phyloP scores from a whole-genome alignment of 257 asterid species.

The Solanum pennellii region DNA sequence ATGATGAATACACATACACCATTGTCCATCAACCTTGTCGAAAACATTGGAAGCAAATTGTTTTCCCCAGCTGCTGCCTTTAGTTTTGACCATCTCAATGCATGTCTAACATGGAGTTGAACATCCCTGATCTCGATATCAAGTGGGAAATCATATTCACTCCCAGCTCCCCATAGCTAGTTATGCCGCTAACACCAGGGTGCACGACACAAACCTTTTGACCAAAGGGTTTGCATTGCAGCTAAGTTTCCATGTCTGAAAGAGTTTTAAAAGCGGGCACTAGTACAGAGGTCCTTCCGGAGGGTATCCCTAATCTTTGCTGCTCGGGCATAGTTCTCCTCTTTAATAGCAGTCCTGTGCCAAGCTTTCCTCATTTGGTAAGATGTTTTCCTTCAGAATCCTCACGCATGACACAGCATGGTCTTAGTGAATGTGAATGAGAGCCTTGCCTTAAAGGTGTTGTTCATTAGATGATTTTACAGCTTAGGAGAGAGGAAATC shows the following conservation, averaged over 20 bases:
- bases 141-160: constrained; percentile 83
- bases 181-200: constrained; percentile 96
- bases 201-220: constrained; percentile 89
- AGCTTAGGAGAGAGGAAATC: background rate
- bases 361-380: constrained; percentile 58
- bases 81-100: constrained; percentile 82
- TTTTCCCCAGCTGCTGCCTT: constrained; percentile 87
- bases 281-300: constrained; percentile 46
- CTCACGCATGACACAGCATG: constrained; percentile 55
- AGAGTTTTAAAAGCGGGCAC: constrained; percentile 67
- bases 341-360: constrained; percentile 64
- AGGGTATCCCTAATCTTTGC: constrained; percentile 89
- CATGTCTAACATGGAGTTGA: constrained; percentile 73
- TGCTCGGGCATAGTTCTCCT: constrained; percentile 81
- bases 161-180: constrained; percentile 99
- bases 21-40: constrained; percentile 78
- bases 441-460: constrained; percentile 37
- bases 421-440: constrained; percentile 17
- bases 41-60: constrained; percentile 85
- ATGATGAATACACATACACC: constrained; percentile 86
- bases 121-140: constrained; percentile 76
- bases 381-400: constrained; percentile 75
- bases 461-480: constrained; percentile 21
- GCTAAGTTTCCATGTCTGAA: constrained; percentile 77
- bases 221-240: constrained; percentile 82